Evolutionary conservation across 257 asterid species (phyloP).

Genomic region (Ballota nigra): DNA sequence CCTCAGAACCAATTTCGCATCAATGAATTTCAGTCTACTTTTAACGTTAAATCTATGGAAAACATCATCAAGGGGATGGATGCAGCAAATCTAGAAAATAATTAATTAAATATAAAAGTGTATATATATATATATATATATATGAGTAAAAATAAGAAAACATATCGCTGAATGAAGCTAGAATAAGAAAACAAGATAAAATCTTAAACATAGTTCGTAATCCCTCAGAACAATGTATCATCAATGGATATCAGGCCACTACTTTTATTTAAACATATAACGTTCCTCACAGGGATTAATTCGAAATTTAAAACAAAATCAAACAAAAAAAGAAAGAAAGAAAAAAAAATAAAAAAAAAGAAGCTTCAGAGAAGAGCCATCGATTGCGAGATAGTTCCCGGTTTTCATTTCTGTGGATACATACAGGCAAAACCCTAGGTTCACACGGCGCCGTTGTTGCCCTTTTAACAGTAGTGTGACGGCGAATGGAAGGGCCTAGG

Average conservation of each 20-base stretch:
- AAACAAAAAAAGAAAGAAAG: not conserved
- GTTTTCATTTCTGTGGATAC: too few relatives aligned
- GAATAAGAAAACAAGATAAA: not conserved
- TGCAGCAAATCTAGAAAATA: not conserved
- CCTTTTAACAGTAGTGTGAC: not conserved
- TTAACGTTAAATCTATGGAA: slow-evolving; percentile 33
- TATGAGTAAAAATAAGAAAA: not conserved
- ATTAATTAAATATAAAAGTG: not conserved
- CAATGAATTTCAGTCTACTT: slow-evolving; percentile 47
- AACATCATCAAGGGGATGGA: slow-evolving; percentile 43
- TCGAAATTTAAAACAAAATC: not conserved
- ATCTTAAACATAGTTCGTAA: not conserved
- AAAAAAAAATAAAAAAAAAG: not conserved
- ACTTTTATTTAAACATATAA: slow-evolving; percentile 30
- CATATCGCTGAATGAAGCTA: not conserved
- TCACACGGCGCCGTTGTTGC: not conserved
- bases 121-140: not conserved
- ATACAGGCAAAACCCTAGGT: not conserved
- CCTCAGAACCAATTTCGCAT: slow-evolving; percentile 46
- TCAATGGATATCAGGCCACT: slow-evolving; percentile 48
- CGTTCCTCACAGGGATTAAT: slow-evolving; percentile 37
- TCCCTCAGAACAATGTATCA: slow-evolving; percentile 42
- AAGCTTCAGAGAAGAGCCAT: not conserved
- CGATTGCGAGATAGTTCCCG: not conserved
- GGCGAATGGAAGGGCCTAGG: not conserved